A percentile compares a stretch with the other conserved stretches of the same genome.
These are phyloP conservation scores for Capronia epimyces DNA, from an alignment of 2,329 filamentous ascomycete species.

Conservation along the genomic window DNA sequence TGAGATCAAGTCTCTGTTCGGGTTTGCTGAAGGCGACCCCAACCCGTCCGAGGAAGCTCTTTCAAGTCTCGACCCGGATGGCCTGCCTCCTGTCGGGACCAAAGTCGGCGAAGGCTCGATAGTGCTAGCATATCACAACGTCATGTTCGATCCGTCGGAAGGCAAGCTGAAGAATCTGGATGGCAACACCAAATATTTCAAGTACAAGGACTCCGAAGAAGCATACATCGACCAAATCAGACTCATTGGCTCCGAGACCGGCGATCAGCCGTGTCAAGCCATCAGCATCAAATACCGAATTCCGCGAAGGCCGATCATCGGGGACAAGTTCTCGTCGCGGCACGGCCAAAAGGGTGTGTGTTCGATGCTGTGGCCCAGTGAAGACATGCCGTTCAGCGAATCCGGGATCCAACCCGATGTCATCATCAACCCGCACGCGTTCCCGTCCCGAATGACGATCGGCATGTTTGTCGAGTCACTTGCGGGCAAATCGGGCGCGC, in stretches of 20 bases:
- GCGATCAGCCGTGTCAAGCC: constrained; percentile 75
- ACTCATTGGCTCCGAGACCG: constrained; percentile 77
- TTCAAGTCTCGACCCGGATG: constrained; percentile 75
- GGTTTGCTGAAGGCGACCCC: constrained; percentile 60
- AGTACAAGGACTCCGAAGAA: constrained; percentile 87
- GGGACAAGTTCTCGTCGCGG: constrained; percentile 97
- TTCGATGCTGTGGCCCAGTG: constrained; percentile 89
- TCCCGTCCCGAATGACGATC: constrained; percentile 99
- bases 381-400: constrained; percentile 96
- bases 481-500: constrained; percentile 86
- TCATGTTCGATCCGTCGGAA: constrained; percentile 66
- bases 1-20: constrained; percentile 75
- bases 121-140: constrained; percentile 83
- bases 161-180: constrained; percentile 79
- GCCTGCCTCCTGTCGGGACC: constrained; percentile 73
- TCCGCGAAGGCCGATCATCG: constrained; percentile 84
- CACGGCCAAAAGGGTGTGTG: constrained; percentile 97
- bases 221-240: constrained; percentile 91
- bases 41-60: constrained; percentile 63
- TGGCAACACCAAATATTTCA: constrained; percentile 77
- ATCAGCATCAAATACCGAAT: constrained; percentile 90
- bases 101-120: constrained; percentile 74
- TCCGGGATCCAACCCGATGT: constrained; percentile 93
- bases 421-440: constrained; percentile 99
- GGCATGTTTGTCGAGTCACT: constrained; percentile 98